Percentiles rank a stretch among this genome's conserved stretches.
Evolutionary conservation across 83 land plant genomes (phyloP).

Genomic region (Diphasiastrum complanatum): DNA sequence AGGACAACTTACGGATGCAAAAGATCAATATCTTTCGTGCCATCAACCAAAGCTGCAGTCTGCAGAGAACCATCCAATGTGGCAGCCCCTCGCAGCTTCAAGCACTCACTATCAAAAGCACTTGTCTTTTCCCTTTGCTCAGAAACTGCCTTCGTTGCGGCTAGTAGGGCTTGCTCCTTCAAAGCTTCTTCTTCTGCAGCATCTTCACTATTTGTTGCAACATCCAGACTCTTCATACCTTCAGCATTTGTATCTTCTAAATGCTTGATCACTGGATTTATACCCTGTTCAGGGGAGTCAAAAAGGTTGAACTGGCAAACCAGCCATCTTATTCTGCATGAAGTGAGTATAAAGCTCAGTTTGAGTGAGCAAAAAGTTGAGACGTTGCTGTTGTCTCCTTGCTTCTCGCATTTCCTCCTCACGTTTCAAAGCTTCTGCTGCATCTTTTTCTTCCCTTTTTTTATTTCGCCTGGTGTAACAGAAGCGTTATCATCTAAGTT

Average conservation of each 20-base stretch:
- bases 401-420: constrained; percentile 93
- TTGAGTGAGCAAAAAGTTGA: constrained; percentile 86
- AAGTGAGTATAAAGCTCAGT: constrained; percentile 96
- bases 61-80: constrained; percentile 28
- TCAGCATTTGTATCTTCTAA: constrained; percentile 26
- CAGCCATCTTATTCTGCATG: constrained; percentile 80
- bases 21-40: constrained; percentile 67
- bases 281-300: constrained; percentile 18
- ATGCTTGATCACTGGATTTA: no score
- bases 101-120: constrained; percentile 80
- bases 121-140: constrained; percentile 63
- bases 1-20: constrained; percentile 78
- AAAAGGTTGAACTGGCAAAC: constrained; percentile 31
- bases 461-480: constrained; percentile 84
- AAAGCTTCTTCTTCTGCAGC: constrained; percentile 75
- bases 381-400: constrained; percentile 82
- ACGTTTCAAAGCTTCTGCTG: constrained; percentile 93
- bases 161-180: constrained; percentile 66
- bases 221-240: constrained; percentile 14
- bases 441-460: constrained; percentile 91
- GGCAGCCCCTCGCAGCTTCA: constrained; percentile 50
- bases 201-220: constrained; percentile 44
- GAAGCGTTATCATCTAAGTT: background rate
- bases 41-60: constrained; percentile 22
- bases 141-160: constrained; percentile 68